phyloP scores from a whole-genome alignment of 1,284 basidiomycete genomes.

The Hemileia vastatrix region DNA sequence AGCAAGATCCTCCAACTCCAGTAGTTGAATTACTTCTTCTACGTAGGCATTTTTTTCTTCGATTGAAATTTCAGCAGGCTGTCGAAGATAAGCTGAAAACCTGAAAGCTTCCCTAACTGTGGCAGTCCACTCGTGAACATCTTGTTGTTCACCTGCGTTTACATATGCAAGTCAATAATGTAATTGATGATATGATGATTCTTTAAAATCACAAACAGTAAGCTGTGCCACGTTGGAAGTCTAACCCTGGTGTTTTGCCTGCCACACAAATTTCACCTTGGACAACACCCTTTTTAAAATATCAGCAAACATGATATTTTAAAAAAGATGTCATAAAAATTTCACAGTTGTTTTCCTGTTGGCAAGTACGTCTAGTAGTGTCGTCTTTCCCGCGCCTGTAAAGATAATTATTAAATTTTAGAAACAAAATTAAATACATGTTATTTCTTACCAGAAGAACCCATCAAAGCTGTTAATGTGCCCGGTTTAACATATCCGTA shows the following conservation, averaged over 20 bases:
- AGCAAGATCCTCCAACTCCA: conserved; percentile 50
- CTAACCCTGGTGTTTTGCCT: conserved; percentile 48
- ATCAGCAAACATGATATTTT: no score
- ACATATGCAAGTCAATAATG: no score
- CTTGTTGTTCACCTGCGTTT: conserved; percentile 45
- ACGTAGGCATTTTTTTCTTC: conserved; percentile 51
- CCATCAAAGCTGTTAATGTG: conserved; percentile 48
- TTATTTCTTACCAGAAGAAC: conserved; percentile 16
- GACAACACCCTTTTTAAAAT: conserved; percentile 33
- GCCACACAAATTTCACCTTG: conserved; percentile 49
- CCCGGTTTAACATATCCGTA: conserved; percentile 51
- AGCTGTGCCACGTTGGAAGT: conserved; percentile 52
- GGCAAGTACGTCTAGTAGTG: conserved; percentile 52
- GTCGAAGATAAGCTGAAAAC: conserved; percentile 55
- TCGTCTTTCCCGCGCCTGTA: conserved; percentile 48
- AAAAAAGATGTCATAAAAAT: no score
- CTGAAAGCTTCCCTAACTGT: conserved; percentile 54
- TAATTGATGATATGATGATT: no score
- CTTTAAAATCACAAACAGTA: no score
- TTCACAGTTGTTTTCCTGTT: conserved; percentile 44
- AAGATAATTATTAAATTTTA: no score
- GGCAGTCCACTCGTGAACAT: conserved; percentile 65
- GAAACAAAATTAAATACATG: no score
- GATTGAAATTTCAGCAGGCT: conserved; percentile 49
- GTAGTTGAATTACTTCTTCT: conserved; percentile 51